phyloP scores from a whole-genome alignment of 257 asterid species.

The Scutellaria baicalensis region DNA sequence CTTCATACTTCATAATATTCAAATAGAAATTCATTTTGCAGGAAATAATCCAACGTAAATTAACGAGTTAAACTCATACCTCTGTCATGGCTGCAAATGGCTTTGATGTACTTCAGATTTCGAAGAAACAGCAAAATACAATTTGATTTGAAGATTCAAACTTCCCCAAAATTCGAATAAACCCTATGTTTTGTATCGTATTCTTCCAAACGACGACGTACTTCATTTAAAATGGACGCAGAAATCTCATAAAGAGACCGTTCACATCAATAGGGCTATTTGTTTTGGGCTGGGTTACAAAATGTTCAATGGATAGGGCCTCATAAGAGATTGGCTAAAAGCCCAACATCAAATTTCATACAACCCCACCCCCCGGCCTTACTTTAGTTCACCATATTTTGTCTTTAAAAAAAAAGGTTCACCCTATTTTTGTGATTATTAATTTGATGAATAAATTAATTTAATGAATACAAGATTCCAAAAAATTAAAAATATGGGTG shows the following conservation, averaged over 20 bases:
- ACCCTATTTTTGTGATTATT: too few relatives aligned
- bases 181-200: neutral
- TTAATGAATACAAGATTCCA: too few relatives aligned
- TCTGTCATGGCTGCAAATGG: slow-evolving; percentile 74
- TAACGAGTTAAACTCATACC: slow-evolving; percentile 29
- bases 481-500: too few relatives aligned
- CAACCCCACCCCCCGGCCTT: too few relatives aligned
- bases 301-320: neutral
- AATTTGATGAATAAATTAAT: too few relatives aligned
- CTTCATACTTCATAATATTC: neutral
- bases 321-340: neutral
- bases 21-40: neutral
- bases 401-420: too few relatives aligned
- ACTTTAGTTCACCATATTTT: too few relatives aligned
- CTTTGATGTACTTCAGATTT: slow-evolving; percentile 1
- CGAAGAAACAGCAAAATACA: neutral
- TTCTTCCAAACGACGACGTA: slow-evolving; percentile 5
- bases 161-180: neutral
- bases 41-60: neutral
- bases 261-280: neutral
- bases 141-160: neutral
- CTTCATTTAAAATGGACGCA: neutral
- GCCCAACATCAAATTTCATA: too few relatives aligned
- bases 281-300: neutral
- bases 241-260: too few relatives aligned